These are phyloP conservation scores for Colletotrichum trifolii DNA, from an alignment of 2,329 filamentous ascomycete genomes.

Conservation along the genomic window DNA sequence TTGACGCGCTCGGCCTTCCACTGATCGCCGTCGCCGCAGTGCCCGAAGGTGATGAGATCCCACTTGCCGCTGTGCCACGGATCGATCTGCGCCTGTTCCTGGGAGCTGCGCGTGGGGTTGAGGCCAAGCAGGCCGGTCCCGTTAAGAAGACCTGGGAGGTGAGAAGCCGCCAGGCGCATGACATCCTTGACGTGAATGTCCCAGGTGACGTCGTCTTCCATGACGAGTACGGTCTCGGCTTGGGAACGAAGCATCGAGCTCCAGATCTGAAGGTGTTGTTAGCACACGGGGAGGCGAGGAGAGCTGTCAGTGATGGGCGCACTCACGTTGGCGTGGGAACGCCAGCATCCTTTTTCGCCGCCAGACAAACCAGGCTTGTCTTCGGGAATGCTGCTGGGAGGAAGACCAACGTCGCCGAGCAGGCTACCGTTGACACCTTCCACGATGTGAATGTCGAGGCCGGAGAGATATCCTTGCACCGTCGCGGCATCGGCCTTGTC, in stretches of 20 bases:
- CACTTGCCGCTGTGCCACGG: conserved; percentile 40
- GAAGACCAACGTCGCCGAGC: conserved; percentile 41
- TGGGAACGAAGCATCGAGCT: conserved; percentile 39
- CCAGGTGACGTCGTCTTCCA: conserved; percentile 45
- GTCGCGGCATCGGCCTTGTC: conserved; percentile 43
- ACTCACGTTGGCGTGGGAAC: conserved; percentile 44
- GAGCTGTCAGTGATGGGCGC: not conserved
- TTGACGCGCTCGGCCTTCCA: conserved; percentile 13
- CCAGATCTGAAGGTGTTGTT: conserved; percentile 41
- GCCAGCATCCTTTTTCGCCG: conserved; percentile 42
- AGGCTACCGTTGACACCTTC: conserved; percentile 38
- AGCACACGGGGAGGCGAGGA: not conserved
- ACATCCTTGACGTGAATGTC: conserved; percentile 42
- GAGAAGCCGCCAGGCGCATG: conserved; percentile 36
- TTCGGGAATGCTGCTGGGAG: conserved; percentile 39
- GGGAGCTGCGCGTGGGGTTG: not conserved
- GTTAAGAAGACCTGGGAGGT: conserved; percentile 19
- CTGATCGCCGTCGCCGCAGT: conserved; percentile 40
- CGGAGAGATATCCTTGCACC: conserved; percentile 43
- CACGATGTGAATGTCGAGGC: conserved; percentile 39
- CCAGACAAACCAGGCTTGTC: conserved; percentile 33
- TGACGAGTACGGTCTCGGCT: conserved; percentile 40
- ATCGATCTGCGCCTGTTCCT: conserved; percentile 19
- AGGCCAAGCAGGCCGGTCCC: conserved; percentile 10
- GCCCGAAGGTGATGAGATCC: conserved; percentile 41